These are phyloP conservation scores for Adiantum capillusveneris DNA, from an alignment of 75 land plant species.

Conservation along the genomic window DNA sequence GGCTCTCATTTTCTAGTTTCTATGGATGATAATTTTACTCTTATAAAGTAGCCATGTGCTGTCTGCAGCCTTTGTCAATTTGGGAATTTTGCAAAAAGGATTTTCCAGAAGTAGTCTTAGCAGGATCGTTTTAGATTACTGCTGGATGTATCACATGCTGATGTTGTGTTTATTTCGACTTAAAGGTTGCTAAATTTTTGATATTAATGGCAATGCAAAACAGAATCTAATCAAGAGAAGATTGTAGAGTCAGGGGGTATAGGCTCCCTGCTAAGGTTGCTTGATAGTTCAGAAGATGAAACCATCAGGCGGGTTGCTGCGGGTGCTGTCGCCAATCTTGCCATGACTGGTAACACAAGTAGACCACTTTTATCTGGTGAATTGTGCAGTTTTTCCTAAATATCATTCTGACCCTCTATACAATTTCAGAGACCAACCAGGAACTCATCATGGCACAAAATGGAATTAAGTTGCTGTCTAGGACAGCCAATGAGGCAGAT, in stretches of 20 bases:
- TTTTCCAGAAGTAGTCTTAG: too few relatives aligned
- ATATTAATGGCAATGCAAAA: too few relatives aligned
- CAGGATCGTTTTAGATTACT: too few relatives aligned
- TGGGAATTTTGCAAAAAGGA: too few relatives aligned
- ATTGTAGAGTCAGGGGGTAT: conserved; percentile 85
- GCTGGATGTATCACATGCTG: conserved; percentile 1
- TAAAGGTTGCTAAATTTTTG: too few relatives aligned
- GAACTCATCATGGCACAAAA: conserved; percentile 81
- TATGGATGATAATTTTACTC: too few relatives aligned
- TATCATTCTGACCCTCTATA: neutral
- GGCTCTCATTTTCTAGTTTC: too few relatives aligned
- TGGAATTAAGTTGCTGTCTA: conserved; percentile 57
- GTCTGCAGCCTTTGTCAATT: too few relatives aligned
- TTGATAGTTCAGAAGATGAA: conserved; percentile 67
- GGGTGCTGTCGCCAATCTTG: conserved; percentile 85
- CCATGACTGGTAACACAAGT: conserved; percentile 94
- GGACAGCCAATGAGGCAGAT: conserved; percentile 70
- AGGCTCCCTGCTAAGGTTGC: conserved; percentile 51
- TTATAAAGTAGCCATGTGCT: too few relatives aligned
- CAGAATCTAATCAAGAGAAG: conserved; percentile 77
- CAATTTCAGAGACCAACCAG: conserved; percentile 61
- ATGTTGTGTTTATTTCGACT: too few relatives aligned
- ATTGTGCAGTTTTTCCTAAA: neutral
- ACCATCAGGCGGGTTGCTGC: conserved; percentile 76
- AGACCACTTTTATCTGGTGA: too few relatives aligned